Conservation (phyloP, 2,329 filamentous ascomycete species). For the Incumbomyces lentus region DNA sequence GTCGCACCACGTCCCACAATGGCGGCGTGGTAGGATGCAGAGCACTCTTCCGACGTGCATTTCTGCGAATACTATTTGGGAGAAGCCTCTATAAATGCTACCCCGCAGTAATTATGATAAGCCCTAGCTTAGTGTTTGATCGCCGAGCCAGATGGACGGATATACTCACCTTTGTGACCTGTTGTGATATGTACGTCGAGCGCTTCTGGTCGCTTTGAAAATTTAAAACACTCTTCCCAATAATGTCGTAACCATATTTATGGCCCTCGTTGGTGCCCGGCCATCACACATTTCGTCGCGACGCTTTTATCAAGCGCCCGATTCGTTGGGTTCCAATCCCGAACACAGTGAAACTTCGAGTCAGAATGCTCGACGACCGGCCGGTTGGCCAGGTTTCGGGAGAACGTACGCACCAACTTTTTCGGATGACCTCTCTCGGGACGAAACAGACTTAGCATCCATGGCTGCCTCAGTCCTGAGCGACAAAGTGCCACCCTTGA, state of each 20-base stretch:
- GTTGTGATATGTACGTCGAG: background rate
- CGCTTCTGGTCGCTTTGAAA: background rate
- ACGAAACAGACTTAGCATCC: background rate
- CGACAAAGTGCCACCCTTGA: conserved; percentile 16
- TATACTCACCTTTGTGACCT: too few species aligned
- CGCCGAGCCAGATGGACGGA: too few species aligned
- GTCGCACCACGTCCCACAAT: too few species aligned
- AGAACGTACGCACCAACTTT: background rate
- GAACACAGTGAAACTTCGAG: background rate
- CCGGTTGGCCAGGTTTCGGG: background rate
- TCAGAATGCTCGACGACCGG: background rate
- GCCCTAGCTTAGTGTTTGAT: too few species aligned
- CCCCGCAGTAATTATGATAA: too few species aligned
- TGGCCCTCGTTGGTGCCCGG: background rate
- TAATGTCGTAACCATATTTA: background rate
- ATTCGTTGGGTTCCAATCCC: too few species aligned
- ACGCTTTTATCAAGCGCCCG: too few species aligned
- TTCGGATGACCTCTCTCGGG: conserved; percentile 1
- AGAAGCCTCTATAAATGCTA: too few species aligned
- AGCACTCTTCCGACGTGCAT: too few species aligned
- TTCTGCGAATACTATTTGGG: too few species aligned
- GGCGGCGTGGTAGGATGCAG: too few species aligned
- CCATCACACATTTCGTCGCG: too few species aligned
- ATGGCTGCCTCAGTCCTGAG: conserved; percentile 2
- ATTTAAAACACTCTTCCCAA: background rate